Evolutionary conservation across 352 stramenopile species (phyloP), one percentile per base, ranked within the genome.

Genomic region (Phytopythium vexans): DNA sequence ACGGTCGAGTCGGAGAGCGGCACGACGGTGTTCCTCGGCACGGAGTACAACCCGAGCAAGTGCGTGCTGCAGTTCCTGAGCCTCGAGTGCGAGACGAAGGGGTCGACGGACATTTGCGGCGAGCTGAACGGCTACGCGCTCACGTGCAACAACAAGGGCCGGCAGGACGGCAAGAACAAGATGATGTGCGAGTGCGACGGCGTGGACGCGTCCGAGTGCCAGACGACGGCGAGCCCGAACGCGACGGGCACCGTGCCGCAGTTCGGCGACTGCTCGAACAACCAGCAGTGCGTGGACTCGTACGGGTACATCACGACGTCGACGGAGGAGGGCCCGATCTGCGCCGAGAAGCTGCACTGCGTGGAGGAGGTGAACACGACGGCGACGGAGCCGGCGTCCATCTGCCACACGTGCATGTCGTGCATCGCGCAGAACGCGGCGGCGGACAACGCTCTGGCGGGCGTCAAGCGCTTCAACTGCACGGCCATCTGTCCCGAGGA

Each of bases 351-450:
- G 56, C 48, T 92, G 8, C 75, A 88, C 60, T 92, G 82, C 44
- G 66, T 92, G 6, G 66, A 84, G 62, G 78, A 89, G 45, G 50
- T 84, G 49, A 85, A 89, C 67, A 83, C 82, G 37, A 77, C 62
- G 11, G 82, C 74, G 1, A 82, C 74, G 4, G 57, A 80, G 52
- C 72, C 72, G 6, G 77, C 74, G 2, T 66, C 77, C 48, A 88
- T 90, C 46, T 92, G 82, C 64, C 78, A 89, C 72, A 92, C 82
- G 62, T 92, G 82, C 62, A 81, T 82, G 61, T 89, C 77, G 56
- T 92, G 82, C 65, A 87, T 88, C 46, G 66, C 73, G 11, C 78
- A 89, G 68, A 89, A 89, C 62, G 75, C 87, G 56, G 69, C 65
- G 7, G 67, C 70, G n/a, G 64, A 71, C 49, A 69, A 77, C 41